Base-by-base conservation (phyloP, 2,329 filamentous ascomycete species). In the Pyrenophora seminiperda region DNA sequence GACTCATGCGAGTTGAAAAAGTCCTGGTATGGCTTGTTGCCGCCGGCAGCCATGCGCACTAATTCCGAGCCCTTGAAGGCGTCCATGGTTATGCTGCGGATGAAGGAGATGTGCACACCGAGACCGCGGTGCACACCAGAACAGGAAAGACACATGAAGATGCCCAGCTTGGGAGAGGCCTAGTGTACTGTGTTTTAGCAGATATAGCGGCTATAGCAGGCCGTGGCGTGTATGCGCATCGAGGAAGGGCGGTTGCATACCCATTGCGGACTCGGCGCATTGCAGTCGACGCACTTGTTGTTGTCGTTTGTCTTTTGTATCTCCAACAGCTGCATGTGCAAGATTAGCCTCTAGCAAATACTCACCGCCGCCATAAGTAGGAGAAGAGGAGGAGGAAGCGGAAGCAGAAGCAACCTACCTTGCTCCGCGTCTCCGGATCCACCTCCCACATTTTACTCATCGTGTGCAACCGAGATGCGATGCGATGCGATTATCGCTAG, bases 81-180 rank as follows among this genome's bases (percentile, higher is more conserved):
- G 77, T 99, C 94, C 94, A 99, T 99, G 55, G 91, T 96, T 69
- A 97, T 94, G 67, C 89, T 94, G 53, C 94, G 89, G 58, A 99
- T 92, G 77, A 99, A 99, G 72, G 91, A 96, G 74, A 99, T 96
- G 79, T 99, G 94, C 29, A 99, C 94, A 54, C 94, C 94, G 22
- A 99, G 85, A 3, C 91, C 91, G 57, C 94, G 89, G 77, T 99
- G 94, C 44, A 94, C 90, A 63, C 94, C 94, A 27, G 92, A 93
- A 79, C 94, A 99, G 58, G 88, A 90, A 43, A 99, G 86, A 76
- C 94, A 99, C 81, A 99, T 97, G 79, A 99, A 99, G 74, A 96
- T 90, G 70, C 93, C 93, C 72, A 99, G 96, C 76, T 99, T 99
- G 59, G 94, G 94, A 30, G 91, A 87, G 27, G 85, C 84, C 83